A percentile compares a stretch with the other conserved stretches of the same genome.
Evolutionary conservation across 2,329 filamentous ascomycete genomes (phyloP).

Genomic region (Rosellinia necatrix): DNA sequence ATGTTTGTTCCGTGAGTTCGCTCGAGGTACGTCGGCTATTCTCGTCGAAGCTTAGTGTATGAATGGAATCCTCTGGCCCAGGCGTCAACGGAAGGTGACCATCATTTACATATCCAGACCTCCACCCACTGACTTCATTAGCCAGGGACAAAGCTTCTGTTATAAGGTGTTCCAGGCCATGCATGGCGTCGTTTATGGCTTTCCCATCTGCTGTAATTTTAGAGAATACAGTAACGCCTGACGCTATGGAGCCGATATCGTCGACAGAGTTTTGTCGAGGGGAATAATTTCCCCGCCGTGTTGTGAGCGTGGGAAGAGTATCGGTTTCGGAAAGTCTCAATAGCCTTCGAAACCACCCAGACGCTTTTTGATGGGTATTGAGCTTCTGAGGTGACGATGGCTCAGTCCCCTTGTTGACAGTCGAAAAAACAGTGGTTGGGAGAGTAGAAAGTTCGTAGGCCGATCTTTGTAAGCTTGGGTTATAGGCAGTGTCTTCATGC

Average conservation of each 20-base stretch:
- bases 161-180: conserved; percentile 52
- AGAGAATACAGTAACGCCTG: conserved; percentile 37
- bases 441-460: neutral
- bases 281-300: conserved; percentile 34
- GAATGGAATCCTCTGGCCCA: conserved; percentile 22
- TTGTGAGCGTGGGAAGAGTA: conserved; percentile 30
- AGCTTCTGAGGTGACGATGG: conserved; percentile 20
- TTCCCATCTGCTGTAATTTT: conserved; percentile 31
- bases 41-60: conserved; percentile 27
- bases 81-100: conserved; percentile 23
- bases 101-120: conserved; percentile 34
- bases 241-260: conserved; percentile 17
- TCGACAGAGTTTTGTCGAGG: conserved; percentile 30
- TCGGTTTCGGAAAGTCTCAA: conserved; percentile 30
- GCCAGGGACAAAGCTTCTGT: conserved; percentile 52
- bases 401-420: conserved; percentile 11
- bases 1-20: conserved; percentile 26
- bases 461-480: neutral
- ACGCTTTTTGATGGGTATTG: conserved; percentile 31
- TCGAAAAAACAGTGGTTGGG: neutral
- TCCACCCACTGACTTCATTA: conserved; percentile 45
- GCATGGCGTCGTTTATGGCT: conserved; percentile 35
- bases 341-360: conserved; percentile 38
- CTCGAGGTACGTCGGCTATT: conserved; percentile 23
- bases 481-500: neutral